phyloP scores from a whole-genome alignment of 768 basidiomycete genomes.

The Tricholoma bakamatsutake region DNA sequence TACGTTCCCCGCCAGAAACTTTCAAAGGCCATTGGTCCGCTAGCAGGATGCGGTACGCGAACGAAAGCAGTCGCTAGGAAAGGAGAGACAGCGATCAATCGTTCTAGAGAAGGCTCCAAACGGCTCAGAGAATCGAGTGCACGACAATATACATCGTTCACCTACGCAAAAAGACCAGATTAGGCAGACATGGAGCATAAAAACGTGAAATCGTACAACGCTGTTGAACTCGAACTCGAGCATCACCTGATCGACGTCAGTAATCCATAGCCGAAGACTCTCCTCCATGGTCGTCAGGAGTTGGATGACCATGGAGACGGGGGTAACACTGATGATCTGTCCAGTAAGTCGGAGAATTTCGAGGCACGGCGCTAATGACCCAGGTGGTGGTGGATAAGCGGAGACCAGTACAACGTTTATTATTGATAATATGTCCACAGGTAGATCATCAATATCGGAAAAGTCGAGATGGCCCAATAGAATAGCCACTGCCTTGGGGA shows the following conservation, averaged over 20 bases:
- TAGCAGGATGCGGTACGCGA: constrained; percentile 34
- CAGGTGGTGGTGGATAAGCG: constrained; percentile 29
- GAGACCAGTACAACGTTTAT: constrained; percentile 25
- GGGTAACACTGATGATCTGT: constrained; percentile 23
- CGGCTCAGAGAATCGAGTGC: constrained; percentile 34
- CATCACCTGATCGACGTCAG: constrained; percentile 37
- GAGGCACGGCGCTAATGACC: constrained; percentile 23
- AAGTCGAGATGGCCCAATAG: constrained; percentile 21
- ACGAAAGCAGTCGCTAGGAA: constrained; percentile 49
- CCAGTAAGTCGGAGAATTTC: constrained; percentile 31
- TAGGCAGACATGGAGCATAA: neutral
- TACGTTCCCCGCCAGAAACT: constrained; percentile 56
- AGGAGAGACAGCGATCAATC: constrained; percentile 33
- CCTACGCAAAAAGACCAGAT: constrained; percentile 15
- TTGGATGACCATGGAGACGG: constrained; percentile 23
- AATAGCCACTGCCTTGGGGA: constrained; percentile 16
- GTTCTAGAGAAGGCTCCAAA: constrained; percentile 33
- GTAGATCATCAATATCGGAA: constrained; percentile 10
- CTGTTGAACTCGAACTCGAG: constrained; percentile 39
- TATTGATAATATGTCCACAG: constrained; percentile 20
- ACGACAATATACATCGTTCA: constrained; percentile 37
- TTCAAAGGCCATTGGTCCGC: constrained; percentile 48
- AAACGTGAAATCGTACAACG: constrained; percentile 32
- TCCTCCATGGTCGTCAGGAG: constrained; percentile 32
- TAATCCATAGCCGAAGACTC: constrained; percentile 47